Conservation (phyloP, 306 rosid species). For the Arachis hypogaea region DNA sequence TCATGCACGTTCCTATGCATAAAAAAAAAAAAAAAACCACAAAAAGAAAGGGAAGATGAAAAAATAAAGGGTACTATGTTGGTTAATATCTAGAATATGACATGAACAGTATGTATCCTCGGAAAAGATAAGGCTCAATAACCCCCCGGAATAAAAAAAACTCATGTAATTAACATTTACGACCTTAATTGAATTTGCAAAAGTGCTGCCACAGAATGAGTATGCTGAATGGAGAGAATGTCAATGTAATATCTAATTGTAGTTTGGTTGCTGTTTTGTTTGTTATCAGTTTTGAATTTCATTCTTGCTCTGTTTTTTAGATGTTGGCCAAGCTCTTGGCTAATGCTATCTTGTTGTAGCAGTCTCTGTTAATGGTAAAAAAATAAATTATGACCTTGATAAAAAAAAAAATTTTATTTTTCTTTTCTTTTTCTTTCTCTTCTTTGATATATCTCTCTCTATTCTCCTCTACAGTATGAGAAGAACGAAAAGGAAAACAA, state of each 20-base stretch:
- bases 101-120: conserved; percentile 20
- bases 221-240: too few species aligned
- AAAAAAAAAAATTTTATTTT: background rate
- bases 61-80: conserved; percentile 7
- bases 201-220: too few species aligned
- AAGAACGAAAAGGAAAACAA: conserved; percentile 8
- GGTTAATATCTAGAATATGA: conserved; percentile 39
- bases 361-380: too few species aligned
- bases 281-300: too few species aligned
- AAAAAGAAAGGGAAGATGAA: conserved; percentile 26
- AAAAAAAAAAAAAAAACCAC: background rate
- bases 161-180: conserved; percentile 8
- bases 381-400: too few species aligned
- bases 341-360: too few species aligned
- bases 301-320: too few species aligned
- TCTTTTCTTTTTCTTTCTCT: background rate
- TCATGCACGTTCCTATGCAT: conserved; percentile 34
- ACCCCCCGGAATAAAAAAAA: background rate
- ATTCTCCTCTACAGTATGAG: background rate
- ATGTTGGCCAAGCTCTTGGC: too few species aligned
- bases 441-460: background rate
- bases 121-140: conserved; percentile 21
- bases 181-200: background rate
- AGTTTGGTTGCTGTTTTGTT: too few species aligned
- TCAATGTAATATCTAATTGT: too few species aligned